A percentile compares a stretch with the other conserved stretches of the same genome.
Conservation (phyloP, 345 rosid genomes). For the Eucalyptus grandis region DNA sequence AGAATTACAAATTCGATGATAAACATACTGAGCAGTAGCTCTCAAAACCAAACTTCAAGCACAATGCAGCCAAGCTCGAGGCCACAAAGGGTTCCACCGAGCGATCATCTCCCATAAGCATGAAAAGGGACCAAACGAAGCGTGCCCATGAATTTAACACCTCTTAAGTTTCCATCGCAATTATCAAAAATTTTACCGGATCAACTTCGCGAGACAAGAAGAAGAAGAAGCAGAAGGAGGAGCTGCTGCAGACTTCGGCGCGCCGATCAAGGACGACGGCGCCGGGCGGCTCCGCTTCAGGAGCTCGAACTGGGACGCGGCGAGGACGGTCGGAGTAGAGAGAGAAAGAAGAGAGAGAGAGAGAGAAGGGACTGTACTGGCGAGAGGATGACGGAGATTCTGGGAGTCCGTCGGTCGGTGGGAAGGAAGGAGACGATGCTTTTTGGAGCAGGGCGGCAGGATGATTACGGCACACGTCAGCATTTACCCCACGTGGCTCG, state of each 20-base stretch:
- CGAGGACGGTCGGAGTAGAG: background rate
- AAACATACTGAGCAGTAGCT: background rate
- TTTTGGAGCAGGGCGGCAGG: background rate
- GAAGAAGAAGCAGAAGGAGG: background rate
- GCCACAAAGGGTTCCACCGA: background rate
- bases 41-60: background rate
- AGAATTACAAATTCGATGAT: background rate
- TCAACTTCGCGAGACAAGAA: background rate
- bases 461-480: background rate
- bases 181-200: background rate
- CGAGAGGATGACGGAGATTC: background rate
- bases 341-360: background rate
- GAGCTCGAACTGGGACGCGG: background rate
- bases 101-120: background rate
- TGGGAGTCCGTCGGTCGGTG: background rate
- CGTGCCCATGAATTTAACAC: background rate
- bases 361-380: background rate
- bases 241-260: background rate
- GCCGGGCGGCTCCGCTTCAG: background rate
- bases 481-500: background rate
- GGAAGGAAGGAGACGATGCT: background rate
- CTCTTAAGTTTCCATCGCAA: background rate
- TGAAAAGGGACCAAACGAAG: background rate
- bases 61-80: background rate
- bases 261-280: background rate